Evolutionary conservation across 495 filamentous ascomycete species (phyloP).

Genomic region (Viridothelium virens): DNA sequence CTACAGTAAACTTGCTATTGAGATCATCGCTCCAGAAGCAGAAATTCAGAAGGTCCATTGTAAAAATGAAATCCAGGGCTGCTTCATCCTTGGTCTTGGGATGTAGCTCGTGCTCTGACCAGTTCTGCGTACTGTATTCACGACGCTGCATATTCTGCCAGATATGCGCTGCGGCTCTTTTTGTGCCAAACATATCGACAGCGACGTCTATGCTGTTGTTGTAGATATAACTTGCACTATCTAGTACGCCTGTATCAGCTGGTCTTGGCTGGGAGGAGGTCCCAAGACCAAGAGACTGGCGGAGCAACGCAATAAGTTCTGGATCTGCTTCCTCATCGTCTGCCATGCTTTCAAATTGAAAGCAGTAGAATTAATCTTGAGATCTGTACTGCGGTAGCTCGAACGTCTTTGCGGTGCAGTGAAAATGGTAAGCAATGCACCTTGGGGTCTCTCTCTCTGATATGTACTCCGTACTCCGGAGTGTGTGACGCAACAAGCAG

Average conservation of each 20-base stretch:
- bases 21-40: constrained; percentile 78
- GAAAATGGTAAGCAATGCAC: too few species aligned
- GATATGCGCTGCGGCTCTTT: constrained; percentile 70
- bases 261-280: constrained; percentile 19
- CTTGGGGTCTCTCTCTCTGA: too few species aligned
- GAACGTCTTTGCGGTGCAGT: too few species aligned
- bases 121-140: constrained; percentile 70
- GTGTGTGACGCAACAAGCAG: background rate
- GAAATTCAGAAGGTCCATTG: constrained; percentile 94
- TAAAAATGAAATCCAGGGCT: constrained; percentile 86
- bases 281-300: constrained; percentile 57
- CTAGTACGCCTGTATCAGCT: constrained; percentile 66
- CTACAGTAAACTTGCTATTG: constrained; percentile 62
- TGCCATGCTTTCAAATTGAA: constrained; percentile 47
- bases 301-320: constrained; percentile 79
- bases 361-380: too few species aligned
- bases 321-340: constrained; percentile 76
- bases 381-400: too few species aligned
- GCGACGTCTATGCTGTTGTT: constrained; percentile 91
- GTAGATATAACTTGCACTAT: constrained; percentile 76
- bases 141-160: constrained; percentile 75
- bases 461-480: background rate
- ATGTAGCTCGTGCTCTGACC: constrained; percentile 87
- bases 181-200: constrained; percentile 66
- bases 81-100: constrained; percentile 68